A percentile compares a stretch with the other conserved stretches of the same genome.
Conservation (phyloP, 257 asterid genomes). For the Solanum peruvianum region DNA sequence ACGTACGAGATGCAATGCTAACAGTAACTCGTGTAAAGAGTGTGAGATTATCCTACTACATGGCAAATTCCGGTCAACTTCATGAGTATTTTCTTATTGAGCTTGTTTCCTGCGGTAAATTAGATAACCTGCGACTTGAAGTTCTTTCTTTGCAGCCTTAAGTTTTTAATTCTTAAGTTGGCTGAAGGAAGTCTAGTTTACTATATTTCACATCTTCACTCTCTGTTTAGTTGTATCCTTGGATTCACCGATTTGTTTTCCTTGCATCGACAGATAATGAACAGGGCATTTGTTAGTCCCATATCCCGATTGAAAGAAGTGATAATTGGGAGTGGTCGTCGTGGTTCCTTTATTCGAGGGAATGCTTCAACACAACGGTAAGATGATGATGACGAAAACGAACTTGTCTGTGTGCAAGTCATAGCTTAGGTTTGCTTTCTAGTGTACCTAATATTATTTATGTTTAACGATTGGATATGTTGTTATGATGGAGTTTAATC, state of each 20-base stretch:
- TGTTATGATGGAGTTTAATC: background rate
- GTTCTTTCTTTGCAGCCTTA: background rate
- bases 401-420: background rate
- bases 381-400: conserved; percentile 5
- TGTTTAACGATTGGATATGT: background rate
- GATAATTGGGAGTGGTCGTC: conserved; percentile 9
- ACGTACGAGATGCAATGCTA: background rate
- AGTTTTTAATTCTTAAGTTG: background rate
- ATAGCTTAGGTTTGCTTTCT: background rate
- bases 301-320: conserved; percentile 22
- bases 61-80: background rate
- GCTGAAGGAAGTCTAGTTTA: background rate
- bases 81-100: background rate
- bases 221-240: background rate
- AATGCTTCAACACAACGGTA: conserved; percentile 11
- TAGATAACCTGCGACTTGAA: background rate
- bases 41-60: background rate
- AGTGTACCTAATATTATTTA: background rate
- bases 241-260: background rate
- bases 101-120: background rate
- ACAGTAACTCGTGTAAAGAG: background rate
- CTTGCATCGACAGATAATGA: conserved; percentile 13
- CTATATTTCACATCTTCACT: background rate
- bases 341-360: conserved; percentile 14
- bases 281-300: conserved; percentile 22